Conservation (phyloP, 768 basidiomycete genomes). For the Lactifluus volemus region DNA sequence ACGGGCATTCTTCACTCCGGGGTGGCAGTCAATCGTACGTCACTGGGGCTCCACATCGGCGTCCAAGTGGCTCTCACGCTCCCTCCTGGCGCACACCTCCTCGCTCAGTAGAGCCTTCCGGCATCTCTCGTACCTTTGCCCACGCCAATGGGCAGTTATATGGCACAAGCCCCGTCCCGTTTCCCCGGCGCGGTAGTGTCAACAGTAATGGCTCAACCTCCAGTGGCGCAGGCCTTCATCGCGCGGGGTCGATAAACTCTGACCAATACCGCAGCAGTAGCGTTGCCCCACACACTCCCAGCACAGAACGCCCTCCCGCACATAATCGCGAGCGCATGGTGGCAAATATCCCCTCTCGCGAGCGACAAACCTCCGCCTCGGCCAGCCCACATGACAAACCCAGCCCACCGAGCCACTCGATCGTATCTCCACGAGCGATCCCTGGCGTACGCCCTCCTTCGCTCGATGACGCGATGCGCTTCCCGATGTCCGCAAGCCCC, state of each 20-base stretch:
- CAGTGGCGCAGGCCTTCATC: constrained; percentile 19
- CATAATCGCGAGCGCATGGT: constrained; percentile 15
- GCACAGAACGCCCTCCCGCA: constrained; percentile 7
- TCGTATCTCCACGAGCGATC: constrained; percentile 7
- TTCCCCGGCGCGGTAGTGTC: constrained; percentile 26
- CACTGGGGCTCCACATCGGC: constrained; percentile 4
- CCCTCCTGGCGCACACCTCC: not conserved
- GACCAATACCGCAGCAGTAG: constrained; percentile 8
- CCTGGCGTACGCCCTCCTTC: constrained; percentile 12
- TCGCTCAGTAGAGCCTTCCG: constrained; percentile 7
- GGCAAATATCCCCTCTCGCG: constrained; percentile 1
- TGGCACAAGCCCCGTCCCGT: constrained; percentile 29
- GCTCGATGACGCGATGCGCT: constrained; percentile 11
- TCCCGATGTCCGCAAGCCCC: constrained; percentile 18
- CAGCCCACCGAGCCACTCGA: constrained; percentile 4
- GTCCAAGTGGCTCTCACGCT: constrained; percentile 7
- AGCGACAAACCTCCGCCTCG: constrained; percentile 16
- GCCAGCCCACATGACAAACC: constrained; percentile 16
- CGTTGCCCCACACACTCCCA: constrained; percentile 12
- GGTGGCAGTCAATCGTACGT: constrained; percentile 2
- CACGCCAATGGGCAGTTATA: constrained; percentile 31
- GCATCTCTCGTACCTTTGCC: constrained; percentile 13
- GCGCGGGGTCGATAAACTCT: constrained; percentile 9
- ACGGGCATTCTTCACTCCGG: not conserved
- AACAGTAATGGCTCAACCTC: constrained; percentile 12